Base-by-base conservation (phyloP, 2,329 filamentous ascomycete genomes). In the Tolypocladium tundrense region DNA sequence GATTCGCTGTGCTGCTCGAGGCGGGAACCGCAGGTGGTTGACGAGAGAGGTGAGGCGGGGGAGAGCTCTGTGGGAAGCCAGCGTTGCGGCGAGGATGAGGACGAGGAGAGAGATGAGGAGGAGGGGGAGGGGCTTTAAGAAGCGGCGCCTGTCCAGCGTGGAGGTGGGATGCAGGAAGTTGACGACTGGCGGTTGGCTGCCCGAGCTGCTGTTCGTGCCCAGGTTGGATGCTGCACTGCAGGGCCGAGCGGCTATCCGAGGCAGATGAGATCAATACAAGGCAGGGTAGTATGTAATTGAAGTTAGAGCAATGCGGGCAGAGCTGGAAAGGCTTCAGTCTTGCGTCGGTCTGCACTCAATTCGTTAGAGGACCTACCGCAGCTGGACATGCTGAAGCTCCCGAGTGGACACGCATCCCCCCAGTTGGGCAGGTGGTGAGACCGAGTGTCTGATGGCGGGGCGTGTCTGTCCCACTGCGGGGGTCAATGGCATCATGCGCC, bases 21-120 rank as follows among this genome's bases (percentile, higher is more conserved):
- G 21, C 6, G 39, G 54, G 19, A 51, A 31, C 61, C 58, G 59
- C 65, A 88, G 67, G 64, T 86, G 83, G 66, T 75, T 77, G 60
- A 84, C 76, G 63, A 88, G 70, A 57, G 79, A 77, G 61, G 77
- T 77, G 64, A 89, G 75, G 67, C 87, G 83, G 63, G 78, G 72
- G 68, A 79, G 72, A 65, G 82, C 75, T 70, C 84, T 79, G 71
- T 81, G 77, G 68, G 81, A 76, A 78, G 87, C 86, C 87, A 90
- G 84, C 69, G 82, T 88, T 80, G 81, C 75, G 74, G 76, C 71
- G 67, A 83, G 67, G 70, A 88, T 79, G 67, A 88, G 71, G 64
- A 85, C 62, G 65, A 85, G 68, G 66, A 78, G 71, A 63, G 83
- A 71, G 67, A 50, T 3, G 48, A 83, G 62, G 60, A 81, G 69